Evolutionary conservation across 352 stramenopile genomes (phyloP).

Genomic region (Phytophthora cryptogea): DNA sequence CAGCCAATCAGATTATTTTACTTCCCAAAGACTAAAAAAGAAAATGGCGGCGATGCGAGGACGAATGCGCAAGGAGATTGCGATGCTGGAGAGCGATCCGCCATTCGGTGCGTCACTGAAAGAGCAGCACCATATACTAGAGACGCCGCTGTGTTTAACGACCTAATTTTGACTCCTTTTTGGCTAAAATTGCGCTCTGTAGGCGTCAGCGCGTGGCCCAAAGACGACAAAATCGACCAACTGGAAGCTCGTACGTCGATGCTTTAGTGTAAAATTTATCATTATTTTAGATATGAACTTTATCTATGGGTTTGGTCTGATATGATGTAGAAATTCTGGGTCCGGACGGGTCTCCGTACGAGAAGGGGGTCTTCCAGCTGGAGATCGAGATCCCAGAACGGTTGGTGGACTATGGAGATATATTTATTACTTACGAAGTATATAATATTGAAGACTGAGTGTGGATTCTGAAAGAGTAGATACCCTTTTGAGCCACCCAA

Average conservation of each 20-base stretch:
- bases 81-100: conserved; percentile 82
- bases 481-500: conserved; percentile 88
- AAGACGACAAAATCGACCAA: conserved; percentile 70
- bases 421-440: too few relatives aligned
- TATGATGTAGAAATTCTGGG: conserved; percentile 69
- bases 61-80: conserved; percentile 83
- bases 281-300: background rate
- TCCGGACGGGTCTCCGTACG: conserved; percentile 82
- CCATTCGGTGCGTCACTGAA: conserved; percentile 51
- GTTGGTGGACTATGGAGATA: conserved; percentile 2
- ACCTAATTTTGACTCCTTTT: conserved; percentile 1
- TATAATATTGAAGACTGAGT: background rate
- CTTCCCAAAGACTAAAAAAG: conserved; percentile 7
- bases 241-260: conserved; percentile 72
- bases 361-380: conserved; percentile 73
- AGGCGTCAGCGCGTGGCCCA: conserved; percentile 80
- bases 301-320: conserved; percentile 4
- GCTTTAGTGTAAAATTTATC: background rate
- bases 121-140: background rate
- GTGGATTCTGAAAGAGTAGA: conserved; percentile 25
- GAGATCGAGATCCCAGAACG: conserved; percentile 76
- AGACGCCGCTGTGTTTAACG: background rate
- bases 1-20: conserved; percentile 9
- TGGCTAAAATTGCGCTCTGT: conserved; percentile 3
- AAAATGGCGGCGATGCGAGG: conserved; percentile 75